A percentile compares a stretch with the other conserved stretches of the same genome.
phyloP scores from a whole-genome alignment of 495 filamentous ascomycete species.

The Ramalina intermedia region DNA sequence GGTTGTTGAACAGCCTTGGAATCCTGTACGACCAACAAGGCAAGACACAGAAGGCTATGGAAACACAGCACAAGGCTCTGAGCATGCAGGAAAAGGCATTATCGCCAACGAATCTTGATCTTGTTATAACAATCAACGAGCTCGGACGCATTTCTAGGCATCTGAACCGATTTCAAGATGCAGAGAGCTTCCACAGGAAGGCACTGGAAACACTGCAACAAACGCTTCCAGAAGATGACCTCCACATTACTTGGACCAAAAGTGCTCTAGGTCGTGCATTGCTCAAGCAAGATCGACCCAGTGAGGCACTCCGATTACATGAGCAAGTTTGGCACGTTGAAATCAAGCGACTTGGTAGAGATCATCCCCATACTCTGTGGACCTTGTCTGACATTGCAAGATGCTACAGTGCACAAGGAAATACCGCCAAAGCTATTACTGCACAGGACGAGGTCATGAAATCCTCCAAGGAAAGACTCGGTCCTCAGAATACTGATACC shows the following conservation, averaged over 20 bases:
- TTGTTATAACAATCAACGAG: background rate
- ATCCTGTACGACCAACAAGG: conserved; percentile 1
- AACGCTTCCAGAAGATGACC: background rate
- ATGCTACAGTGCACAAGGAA: too few relatives aligned
- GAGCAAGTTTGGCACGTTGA: background rate
- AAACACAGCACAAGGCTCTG: background rate
- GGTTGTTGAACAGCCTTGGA: background rate
- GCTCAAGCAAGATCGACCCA: background rate
- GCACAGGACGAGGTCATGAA: too few relatives aligned
- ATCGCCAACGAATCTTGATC: background rate
- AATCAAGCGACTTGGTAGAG: background rate
- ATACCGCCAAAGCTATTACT: too few relatives aligned
- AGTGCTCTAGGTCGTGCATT: background rate
- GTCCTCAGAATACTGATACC: too few relatives aligned
- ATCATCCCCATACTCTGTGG: background rate
- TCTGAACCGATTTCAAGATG: background rate
- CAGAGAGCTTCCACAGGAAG: background rate
- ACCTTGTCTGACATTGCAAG: too few relatives aligned
- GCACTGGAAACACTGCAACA: background rate
- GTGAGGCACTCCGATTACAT: background rate
- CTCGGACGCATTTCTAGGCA: background rate
- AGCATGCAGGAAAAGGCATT: background rate
- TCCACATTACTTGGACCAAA: background rate
- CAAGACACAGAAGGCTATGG: background rate
- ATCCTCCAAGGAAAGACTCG: too few relatives aligned